Evolutionary conservation across 2,329 filamentous ascomycete species (phyloP).

Genomic region (Penicillium sclerotigenum): DNA sequence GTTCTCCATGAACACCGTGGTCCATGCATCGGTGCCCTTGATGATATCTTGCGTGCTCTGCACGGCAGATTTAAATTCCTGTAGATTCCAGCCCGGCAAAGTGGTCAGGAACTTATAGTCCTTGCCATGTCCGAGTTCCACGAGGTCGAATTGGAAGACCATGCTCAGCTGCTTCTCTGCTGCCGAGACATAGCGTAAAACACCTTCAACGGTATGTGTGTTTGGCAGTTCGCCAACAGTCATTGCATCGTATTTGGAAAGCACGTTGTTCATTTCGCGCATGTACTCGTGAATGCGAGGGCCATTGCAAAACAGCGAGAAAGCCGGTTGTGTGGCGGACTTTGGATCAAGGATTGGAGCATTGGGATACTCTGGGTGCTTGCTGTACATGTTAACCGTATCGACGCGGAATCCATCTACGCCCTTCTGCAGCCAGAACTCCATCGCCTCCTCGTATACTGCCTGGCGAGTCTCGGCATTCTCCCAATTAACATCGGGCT

Average conservation of each 20-base stretch:
- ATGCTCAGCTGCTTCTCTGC: conserved; percentile 62
- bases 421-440: conserved; percentile 70
- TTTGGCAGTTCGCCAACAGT: conserved; percentile 68
- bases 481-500: conserved; percentile 79
- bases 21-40: conserved; percentile 50
- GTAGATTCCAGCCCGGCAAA: conserved; percentile 45
- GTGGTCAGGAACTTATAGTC: conserved; percentile 47
- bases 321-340: conserved; percentile 50
- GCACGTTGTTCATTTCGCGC: conserved; percentile 59
- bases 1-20: conserved; percentile 61
- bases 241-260: conserved; percentile 64
- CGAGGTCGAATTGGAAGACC: conserved; percentile 58
- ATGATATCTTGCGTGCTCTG: conserved; percentile 53
- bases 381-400: conserved; percentile 63
- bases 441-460: conserved; percentile 65
- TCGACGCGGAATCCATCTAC: conserved; percentile 68
- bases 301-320: conserved; percentile 62
- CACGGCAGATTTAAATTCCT: conserved; percentile 44
- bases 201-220: conserved; percentile 57
- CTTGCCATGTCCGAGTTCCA: conserved; percentile 55
- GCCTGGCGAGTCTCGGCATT: conserved; percentile 60
- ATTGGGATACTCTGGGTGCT: conserved; percentile 49
- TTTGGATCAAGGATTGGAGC: conserved; percentile 53
- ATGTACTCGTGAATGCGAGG: conserved; percentile 68
- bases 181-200: conserved; percentile 59